phyloP scores from a whole-genome alignment of 352 stramenopile species.

The Globisporangium rhizosaccharum region DNA sequence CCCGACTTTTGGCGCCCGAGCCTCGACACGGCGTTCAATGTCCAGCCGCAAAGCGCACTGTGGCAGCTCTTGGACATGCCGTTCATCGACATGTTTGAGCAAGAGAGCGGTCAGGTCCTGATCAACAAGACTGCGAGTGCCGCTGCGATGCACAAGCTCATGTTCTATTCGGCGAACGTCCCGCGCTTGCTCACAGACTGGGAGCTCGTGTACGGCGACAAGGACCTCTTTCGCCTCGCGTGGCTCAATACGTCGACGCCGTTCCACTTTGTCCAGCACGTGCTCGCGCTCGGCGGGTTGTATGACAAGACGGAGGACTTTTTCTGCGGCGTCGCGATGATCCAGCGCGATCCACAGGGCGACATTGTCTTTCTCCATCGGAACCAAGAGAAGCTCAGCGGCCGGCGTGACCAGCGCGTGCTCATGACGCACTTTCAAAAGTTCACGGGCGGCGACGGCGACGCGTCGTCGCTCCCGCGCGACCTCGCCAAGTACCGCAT shows the following conservation, averaged over 20 bases:
- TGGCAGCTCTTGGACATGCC: slow-evolving; percentile 78
- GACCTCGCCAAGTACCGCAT: slow-evolving; percentile 74
- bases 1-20: slow-evolving; percentile 76
- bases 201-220: slow-evolving; percentile 68
- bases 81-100: slow-evolving; percentile 85
- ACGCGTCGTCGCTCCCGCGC: slow-evolving; percentile 31
- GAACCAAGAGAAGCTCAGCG: slow-evolving; percentile 73
- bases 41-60: slow-evolving; percentile 61
- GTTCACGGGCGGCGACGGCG: slow-evolving; percentile 68
- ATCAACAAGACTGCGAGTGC: slow-evolving; percentile 42
- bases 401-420: slow-evolving; percentile 48
- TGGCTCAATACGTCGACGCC: slow-evolving; percentile 71
- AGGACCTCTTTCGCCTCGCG: slow-evolving; percentile 73
- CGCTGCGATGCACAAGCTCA: slow-evolving; percentile 57
- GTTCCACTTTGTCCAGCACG: slow-evolving; percentile 64
- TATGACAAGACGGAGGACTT: slow-evolving; percentile 42
- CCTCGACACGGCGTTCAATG: slow-evolving; percentile 62
- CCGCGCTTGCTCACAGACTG: slow-evolving; percentile 56
- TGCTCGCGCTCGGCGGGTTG: slow-evolving; percentile 45
- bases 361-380: slow-evolving; percentile 80
- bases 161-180: slow-evolving; percentile 69
- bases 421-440: slow-evolving; percentile 70
- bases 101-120: slow-evolving; percentile 74
- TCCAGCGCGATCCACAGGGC: slow-evolving; percentile 63
- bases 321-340: slow-evolving; percentile 81